Conservation (phyloP, 495 filamentous ascomycete species). For the Penicilliopsis zonata region DNA sequence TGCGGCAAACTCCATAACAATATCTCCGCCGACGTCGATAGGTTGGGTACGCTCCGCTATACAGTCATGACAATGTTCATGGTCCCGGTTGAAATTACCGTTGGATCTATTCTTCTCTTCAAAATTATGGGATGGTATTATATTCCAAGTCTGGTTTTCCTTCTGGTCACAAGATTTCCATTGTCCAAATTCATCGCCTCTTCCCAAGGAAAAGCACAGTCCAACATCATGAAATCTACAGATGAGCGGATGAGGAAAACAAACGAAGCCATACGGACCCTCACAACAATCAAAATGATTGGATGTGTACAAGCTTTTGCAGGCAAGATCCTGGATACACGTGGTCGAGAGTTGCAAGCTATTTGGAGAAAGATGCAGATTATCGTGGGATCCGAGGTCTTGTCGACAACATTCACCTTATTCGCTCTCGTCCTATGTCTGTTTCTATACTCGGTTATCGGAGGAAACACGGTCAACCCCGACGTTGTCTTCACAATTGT, state of each 20-base stretch:
- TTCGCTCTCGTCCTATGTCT: constrained; percentile 1
- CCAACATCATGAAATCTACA: not conserved
- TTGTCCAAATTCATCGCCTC: constrained; percentile 1
- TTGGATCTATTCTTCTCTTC: not conserved
- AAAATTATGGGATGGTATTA: constrained; percentile 2
- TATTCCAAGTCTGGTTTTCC: constrained; percentile 1
- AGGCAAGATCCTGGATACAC: not conserved
- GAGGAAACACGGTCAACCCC: not conserved
- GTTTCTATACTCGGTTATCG: not conserved
- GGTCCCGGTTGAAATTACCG: not conserved
- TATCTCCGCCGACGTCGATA: constrained; percentile 2
- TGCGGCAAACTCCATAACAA: not conserved
- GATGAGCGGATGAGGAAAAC: constrained; percentile 1
- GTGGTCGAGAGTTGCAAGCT: constrained; percentile 1
- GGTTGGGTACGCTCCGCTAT: constrained; percentile 1
- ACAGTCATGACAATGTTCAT: constrained; percentile 2
- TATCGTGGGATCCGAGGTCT: not conserved
- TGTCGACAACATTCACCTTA: not conserved
- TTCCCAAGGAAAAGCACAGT: not conserved
- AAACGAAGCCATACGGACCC: constrained; percentile 1
- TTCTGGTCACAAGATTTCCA: constrained; percentile 1
- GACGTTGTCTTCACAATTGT: constrained; percentile 1
- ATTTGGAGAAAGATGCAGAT: constrained; percentile 2
- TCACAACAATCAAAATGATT: constrained; percentile 1
- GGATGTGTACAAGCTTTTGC: constrained; percentile 1